Percentiles rank a stretch among this genome's conserved stretches.
Evolutionary conservation across 345 rosid species (phyloP).

Genomic region (Arabidopsis suecica): DNA sequence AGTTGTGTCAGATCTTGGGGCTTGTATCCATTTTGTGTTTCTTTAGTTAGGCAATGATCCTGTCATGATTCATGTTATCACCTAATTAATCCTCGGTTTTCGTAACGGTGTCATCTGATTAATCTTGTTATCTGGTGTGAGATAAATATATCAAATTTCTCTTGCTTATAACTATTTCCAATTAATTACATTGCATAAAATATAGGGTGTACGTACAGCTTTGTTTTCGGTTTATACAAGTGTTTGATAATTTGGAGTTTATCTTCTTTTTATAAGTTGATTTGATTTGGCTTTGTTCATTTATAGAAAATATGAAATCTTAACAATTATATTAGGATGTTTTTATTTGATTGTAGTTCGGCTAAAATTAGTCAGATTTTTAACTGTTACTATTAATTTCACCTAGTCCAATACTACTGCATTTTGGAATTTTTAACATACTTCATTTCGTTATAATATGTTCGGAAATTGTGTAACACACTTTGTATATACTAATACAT

Average conservation of each 20-base stretch:
- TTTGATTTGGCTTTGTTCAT: conserved; percentile 1
- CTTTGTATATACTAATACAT: no score
- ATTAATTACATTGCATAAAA: conserved; percentile 10
- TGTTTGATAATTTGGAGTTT: background rate
- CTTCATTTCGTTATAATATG: no score
- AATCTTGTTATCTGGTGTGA: background rate
- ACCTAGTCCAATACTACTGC: no score
- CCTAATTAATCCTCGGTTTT: conserved; percentile 40
- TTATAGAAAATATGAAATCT: background rate
- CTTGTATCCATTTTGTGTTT: conserved; percentile 35
- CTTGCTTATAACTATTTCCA: background rate
- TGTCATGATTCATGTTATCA: conserved; percentile 43
- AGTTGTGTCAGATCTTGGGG: conserved; percentile 48
- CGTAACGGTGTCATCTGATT: conserved; percentile 7
- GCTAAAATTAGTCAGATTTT: background rate
- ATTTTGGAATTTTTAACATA: no score
- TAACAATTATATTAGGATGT: no score
- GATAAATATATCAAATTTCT: background rate
- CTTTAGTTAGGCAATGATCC: conserved; percentile 49
- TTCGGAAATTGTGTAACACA: no score
- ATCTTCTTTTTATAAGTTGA: background rate
- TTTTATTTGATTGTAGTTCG: background rate
- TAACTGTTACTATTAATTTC: background rate
- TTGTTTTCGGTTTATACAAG: background rate
- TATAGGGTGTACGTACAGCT: conserved; percentile 2